Evolutionary conservation across 2,329 filamentous ascomycete genomes (phyloP), one percentile per base, ranked within the genome.

Genomic region (Epichloe sp.): DNA sequence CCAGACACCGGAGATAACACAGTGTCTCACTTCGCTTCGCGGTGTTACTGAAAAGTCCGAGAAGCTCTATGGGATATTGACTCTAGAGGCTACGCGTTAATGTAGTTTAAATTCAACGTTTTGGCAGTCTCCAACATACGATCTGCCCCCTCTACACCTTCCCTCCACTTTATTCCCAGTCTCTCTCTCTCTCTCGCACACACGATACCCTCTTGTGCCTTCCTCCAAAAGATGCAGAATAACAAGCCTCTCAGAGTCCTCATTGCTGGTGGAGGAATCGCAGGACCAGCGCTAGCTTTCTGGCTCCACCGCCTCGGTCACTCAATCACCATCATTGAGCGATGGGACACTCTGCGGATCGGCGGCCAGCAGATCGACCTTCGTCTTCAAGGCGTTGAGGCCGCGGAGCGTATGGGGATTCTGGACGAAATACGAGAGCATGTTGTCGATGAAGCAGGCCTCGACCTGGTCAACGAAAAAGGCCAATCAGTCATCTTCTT

Each of bases 391-490:
- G 72, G 71, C 2, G 60, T 74, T 4, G 57, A 62, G 3, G 62
- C 70, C 4, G 60, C 71, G n/a, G 59, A 65, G 23, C 61, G 59
- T 14, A 68, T 73, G 60, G 70, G 71, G 0, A 59, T 75, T 7
- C 55, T 71, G 8, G 59, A 62, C 0, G 57, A 58, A 0, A 59
- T 75, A 17, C 65, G 65, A 5, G 58, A 55, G 10, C 64, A 61
- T 17, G 56, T 59, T 1, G 72, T 77, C 15, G 57, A 71, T 11
- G 75, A 82, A 63, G 54, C 63, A 42, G 80, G 79, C 4, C n/a
- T 77, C 2, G 57, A 67, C 19, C 53, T 78, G 12, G 68, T 79
- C 35, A 66, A 78, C 56, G 53, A 54, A 0, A 53, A 62, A 1
- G 70, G 71, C 51, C 60, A 59, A 1, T 53, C 58, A 3, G 61